Conservation (phyloP, 2,329 filamentous ascomycete species). For the Malbranchea cinnamomea region DNA sequence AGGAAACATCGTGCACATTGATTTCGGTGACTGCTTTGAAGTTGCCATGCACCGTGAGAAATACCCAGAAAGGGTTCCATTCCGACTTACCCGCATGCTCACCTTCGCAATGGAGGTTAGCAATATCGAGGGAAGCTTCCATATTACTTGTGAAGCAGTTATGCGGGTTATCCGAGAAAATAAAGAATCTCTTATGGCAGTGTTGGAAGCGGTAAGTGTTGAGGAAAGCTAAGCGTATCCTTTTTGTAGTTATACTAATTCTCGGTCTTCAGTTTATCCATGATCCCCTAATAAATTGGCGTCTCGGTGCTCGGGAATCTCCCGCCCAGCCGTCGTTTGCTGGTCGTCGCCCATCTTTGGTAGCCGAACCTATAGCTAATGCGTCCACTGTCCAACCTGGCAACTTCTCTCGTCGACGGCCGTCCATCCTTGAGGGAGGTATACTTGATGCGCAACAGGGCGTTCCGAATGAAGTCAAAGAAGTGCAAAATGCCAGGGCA, state of each 20-base stretch:
- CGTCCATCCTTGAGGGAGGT: slow-evolving; percentile 51
- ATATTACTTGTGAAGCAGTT: slow-evolving; percentile 94
- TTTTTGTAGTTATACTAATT: neutral
- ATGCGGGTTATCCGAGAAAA: slow-evolving; percentile 95
- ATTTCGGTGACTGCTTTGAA: slow-evolving; percentile 99
- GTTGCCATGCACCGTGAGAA: slow-evolving; percentile 99
- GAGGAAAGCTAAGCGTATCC: no score
- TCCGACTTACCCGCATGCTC: slow-evolving; percentile 95
- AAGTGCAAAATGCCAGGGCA: slow-evolving; percentile 86
- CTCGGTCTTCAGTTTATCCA: slow-evolving; percentile 66
- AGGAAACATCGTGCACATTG: slow-evolving; percentile 95
- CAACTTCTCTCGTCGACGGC: slow-evolving; percentile 51
- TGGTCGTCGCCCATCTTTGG: slow-evolving; percentile 45
- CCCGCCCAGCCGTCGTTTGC: slow-evolving; percentile 46
- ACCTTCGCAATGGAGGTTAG: slow-evolving; percentile 99
- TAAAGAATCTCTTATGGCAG: slow-evolving; percentile 97
- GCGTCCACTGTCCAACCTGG: no score
- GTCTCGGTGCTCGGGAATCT: slow-evolving; percentile 52
- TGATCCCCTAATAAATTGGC: slow-evolving; percentile 96
- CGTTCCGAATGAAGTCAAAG: slow-evolving; percentile 34
- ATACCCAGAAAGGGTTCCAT: slow-evolving; percentile 92
- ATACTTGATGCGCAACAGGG: slow-evolving; percentile 29
- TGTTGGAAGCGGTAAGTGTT: slow-evolving; percentile 78
- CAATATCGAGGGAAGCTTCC: slow-evolving; percentile 97
- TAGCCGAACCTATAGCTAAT: slow-evolving; percentile 41